A percentile compares a stretch with the other conserved stretches of the same genome.
Conservation (phyloP, 1,139 yeast species). For the Saccharomycopsis hybrid region DNA sequence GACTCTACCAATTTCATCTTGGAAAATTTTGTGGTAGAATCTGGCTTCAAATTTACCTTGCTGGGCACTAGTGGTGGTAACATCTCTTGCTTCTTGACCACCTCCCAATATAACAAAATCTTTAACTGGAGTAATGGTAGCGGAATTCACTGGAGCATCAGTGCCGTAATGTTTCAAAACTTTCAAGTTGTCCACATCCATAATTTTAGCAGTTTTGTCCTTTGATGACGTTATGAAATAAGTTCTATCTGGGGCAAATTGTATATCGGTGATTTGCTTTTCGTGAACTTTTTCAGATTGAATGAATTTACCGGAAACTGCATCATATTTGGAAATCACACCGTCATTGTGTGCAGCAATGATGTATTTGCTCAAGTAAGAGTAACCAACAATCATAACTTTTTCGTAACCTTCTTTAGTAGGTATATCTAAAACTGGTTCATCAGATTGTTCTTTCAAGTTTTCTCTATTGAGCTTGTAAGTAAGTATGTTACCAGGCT, state of each 20-base stretch:
- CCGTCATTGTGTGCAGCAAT: constrained; percentile 91
- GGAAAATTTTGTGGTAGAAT: constrained; percentile 89
- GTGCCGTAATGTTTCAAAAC: constrained; percentile 72
- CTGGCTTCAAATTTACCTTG: constrained; percentile 98
- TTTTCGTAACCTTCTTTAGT: constrained; percentile 55
- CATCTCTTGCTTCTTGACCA: constrained; percentile 99
- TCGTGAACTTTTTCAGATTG: constrained; percentile 63
- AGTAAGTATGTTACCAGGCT: constrained; percentile 68
- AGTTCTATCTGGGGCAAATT: constrained; percentile 78
- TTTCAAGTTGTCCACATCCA: constrained; percentile 71
- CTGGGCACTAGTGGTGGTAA: constrained; percentile 87
- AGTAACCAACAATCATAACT: constrained; percentile 86
- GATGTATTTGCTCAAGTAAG: constrained; percentile 66
- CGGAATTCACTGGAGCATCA: constrained; percentile 94
- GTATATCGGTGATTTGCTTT: constrained; percentile 77
- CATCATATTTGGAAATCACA: constrained; percentile 70
- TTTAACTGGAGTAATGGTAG: constrained; percentile 87
- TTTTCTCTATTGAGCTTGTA: constrained; percentile 51
- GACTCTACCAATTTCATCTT: constrained; percentile 94
- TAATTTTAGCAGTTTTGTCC: constrained; percentile 79
- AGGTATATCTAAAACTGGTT: constrained; percentile 58
- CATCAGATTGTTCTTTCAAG: constrained; percentile 34
- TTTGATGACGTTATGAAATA: constrained; percentile 91
- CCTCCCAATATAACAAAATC: constrained; percentile 94
- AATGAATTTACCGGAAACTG: constrained; percentile 64